Evolutionary conservation across 225 moss, liverwort and hornwort genomes (phyloP).

Genomic region (Lunularia cruciata): DNA sequence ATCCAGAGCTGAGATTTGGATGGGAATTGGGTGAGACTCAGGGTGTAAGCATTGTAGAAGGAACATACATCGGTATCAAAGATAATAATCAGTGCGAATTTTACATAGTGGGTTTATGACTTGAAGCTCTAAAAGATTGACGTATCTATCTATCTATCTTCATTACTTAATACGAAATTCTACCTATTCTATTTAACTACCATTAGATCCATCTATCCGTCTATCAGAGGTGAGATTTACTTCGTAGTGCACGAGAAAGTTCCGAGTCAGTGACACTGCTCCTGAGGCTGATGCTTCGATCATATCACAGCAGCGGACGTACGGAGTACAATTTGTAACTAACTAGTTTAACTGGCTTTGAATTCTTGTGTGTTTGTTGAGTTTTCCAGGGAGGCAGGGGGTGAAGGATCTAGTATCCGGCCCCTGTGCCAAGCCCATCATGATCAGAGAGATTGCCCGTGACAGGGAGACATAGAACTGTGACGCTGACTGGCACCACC

Average conservation of each 20-base stretch:
- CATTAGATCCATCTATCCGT: not conserved
- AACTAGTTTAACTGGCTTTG: not conserved
- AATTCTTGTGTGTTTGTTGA: constrained; percentile 19
- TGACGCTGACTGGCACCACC: constrained; percentile 8
- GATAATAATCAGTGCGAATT: not conserved
- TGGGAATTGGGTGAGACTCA: not conserved
- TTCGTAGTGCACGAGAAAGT: not conserved
- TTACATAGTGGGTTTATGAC: not conserved
- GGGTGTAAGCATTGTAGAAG: not conserved
- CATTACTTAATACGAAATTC: not conserved
- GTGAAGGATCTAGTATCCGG: not conserved
- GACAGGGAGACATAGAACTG: not conserved
- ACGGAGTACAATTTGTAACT: not conserved
- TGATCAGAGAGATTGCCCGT: constrained; percentile 17
- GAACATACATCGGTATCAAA: constrained; percentile 1
- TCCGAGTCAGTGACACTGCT: not conserved
- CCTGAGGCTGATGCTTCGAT: not conserved
- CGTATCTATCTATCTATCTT: not conserved
- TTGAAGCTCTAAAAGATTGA: constrained; percentile 1
- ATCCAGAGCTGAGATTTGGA: not conserved
- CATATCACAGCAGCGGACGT: not conserved
- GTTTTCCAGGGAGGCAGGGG: constrained; percentile 25
- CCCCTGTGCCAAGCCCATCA: constrained; percentile 24
- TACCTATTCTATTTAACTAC: not conserved
- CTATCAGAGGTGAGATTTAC: not conserved